Percentiles rank a stretch among this genome's conserved stretches.
Conservation (phyloP, 305 asterid species). For the Andrographis paniculata region DNA sequence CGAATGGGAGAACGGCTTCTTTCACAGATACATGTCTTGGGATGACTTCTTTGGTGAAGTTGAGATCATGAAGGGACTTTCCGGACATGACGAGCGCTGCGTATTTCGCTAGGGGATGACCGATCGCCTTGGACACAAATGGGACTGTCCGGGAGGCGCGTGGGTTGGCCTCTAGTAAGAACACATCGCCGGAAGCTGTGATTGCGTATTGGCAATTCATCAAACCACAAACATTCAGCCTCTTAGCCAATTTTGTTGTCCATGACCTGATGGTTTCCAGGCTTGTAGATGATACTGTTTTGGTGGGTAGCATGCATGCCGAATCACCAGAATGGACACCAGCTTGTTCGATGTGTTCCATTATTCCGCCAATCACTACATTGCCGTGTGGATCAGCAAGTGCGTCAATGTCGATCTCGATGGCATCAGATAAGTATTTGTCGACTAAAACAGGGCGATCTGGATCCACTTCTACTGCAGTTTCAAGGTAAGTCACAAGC, state of each 20-base stretch:
- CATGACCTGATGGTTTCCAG: constrained; percentile 72
- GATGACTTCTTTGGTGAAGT: constrained; percentile 72
- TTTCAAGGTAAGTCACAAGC: constrained; percentile 64
- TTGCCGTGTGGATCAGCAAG: constrained; percentile 71
- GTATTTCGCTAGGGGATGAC: constrained; percentile 86
- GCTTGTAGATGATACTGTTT: constrained; percentile 57
- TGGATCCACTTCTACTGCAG: constrained; percentile 93
- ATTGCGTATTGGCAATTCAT: constrained; percentile 97
- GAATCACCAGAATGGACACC: constrained; percentile 98
- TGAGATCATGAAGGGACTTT: constrained; percentile 54
- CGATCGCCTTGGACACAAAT: constrained; percentile 89
- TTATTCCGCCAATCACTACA: constrained; percentile 96
- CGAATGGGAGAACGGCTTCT: constrained; percentile 93
- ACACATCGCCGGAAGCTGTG: constrained; percentile 71
- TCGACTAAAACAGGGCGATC: constrained; percentile 89
- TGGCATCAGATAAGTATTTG: constrained; percentile 78
- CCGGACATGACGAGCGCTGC: constrained; percentile 97
- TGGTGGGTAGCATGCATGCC: constrained; percentile 93
- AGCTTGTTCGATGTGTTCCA: constrained; percentile 99
- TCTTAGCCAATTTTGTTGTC: constrained; percentile 74
- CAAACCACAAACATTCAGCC: constrained; percentile 70
- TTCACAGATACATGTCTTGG: constrained; percentile 80
- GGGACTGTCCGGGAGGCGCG: constrained; percentile 94
- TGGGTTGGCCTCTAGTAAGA: constrained; percentile 94
- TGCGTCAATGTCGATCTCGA: constrained; percentile 84